Evolutionary conservation across 805 yeast genomes (phyloP).

Genomic region (Candida hispaniensis): DNA sequence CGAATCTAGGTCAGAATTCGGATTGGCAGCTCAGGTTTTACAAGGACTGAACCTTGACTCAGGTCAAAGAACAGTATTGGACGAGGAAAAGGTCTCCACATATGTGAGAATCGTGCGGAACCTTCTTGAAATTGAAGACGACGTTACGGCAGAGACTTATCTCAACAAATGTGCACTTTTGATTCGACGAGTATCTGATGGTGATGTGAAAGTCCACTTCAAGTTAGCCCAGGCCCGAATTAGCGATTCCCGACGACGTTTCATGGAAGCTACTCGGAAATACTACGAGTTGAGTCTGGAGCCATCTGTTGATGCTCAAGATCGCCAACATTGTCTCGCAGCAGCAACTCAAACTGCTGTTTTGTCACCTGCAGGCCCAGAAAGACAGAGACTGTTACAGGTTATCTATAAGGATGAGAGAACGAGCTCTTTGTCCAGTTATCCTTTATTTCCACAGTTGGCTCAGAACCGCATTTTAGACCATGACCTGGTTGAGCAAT

Average conservation of each 20-base stretch:
- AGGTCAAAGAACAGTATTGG: slow-evolving; percentile 19
- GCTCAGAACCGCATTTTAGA: slow-evolving; percentile 24
- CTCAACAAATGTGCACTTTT: slow-evolving; percentile 24
- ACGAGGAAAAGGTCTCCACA: slow-evolving; percentile 21
- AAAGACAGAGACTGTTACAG: slow-evolving; percentile 23
- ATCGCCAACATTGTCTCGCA: slow-evolving; percentile 21
- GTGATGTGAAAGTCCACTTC: slow-evolving; percentile 22
- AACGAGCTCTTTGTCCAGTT: slow-evolving; percentile 17
- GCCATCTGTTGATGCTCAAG: slow-evolving; percentile 22
- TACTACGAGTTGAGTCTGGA: slow-evolving; percentile 25
- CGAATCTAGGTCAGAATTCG: slow-evolving; percentile 18
- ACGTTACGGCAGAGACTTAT: slow-evolving; percentile 23
- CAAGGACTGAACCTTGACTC: slow-evolving; percentile 21
- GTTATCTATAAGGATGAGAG: slow-evolving; percentile 26
- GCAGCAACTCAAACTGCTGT: slow-evolving; percentile 26
- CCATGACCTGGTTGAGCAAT: slow-evolving; percentile 21
- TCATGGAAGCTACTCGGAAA: slow-evolving; percentile 26
- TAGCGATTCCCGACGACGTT: slow-evolving; percentile 24
- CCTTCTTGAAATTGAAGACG: slow-evolving; percentile 24
- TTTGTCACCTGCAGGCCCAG: slow-evolving; percentile 29
- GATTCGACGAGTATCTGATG: slow-evolving; percentile 18
- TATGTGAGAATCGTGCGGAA: slow-evolving; percentile 24
- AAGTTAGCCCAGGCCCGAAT: slow-evolving; percentile 28
- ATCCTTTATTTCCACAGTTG: slow-evolving; percentile 23
- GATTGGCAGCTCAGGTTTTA: slow-evolving; percentile 23